Evolutionary conservation across 768 basidiomycete genomes (phyloP).

Genomic region (Boletellus emodensis): DNA sequence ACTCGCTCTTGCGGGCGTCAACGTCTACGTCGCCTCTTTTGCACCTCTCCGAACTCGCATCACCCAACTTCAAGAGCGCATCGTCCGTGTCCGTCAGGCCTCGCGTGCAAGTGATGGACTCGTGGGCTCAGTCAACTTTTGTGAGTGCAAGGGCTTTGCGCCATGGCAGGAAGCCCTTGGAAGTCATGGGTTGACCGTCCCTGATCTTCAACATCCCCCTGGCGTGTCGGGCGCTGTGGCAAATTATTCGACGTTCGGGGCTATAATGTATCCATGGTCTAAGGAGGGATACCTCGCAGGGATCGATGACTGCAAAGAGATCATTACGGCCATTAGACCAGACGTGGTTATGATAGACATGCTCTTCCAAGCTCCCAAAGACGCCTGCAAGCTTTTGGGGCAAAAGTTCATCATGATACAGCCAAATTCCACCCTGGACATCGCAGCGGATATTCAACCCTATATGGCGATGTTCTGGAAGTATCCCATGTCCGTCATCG

Average conservation of each 20-base stretch:
- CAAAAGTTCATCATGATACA: constrained; percentile 2
- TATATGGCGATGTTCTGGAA: constrained; percentile 2
- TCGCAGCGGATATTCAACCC: not conserved
- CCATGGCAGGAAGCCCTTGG: not conserved
- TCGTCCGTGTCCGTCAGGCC: not conserved
- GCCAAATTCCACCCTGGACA: not conserved
- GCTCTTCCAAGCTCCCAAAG: not conserved
- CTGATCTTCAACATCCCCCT: not conserved
- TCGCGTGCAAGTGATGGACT: not conserved
- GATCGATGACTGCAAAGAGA: not conserved
- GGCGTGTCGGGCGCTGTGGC: constrained; percentile 3
- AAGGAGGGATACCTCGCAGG: constrained; percentile 4
- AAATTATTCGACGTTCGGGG: not conserved
- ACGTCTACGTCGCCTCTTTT: constrained; percentile 12
- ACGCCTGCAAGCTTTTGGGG: constrained; percentile 3
- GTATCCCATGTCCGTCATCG: constrained; percentile 2
- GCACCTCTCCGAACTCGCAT: constrained; percentile 8
- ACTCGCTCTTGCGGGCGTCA: constrained; percentile 7
- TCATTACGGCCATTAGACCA: not conserved
- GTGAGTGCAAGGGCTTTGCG: not conserved
- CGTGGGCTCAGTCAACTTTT: constrained; percentile 3
- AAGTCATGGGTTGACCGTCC: not conserved
- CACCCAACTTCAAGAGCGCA: constrained; percentile 3
- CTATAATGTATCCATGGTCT: not conserved
- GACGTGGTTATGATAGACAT: not conserved